Evolutionary conservation across 78 protist species (phyloP).

Genomic region (Guillardia theta): DNA sequence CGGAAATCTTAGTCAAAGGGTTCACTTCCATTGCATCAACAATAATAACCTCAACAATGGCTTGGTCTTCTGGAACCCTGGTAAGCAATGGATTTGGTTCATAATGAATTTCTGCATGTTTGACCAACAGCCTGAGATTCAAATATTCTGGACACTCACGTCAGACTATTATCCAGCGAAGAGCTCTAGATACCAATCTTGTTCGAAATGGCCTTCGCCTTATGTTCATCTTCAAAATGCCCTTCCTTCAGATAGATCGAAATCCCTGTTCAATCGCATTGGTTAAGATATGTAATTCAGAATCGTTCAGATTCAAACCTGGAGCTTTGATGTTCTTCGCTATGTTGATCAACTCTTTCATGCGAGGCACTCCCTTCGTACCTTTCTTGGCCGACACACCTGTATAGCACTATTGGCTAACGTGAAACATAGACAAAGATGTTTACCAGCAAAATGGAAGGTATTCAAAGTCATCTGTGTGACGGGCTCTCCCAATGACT

Average conservation of each 20-base stretch:
- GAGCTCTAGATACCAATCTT: too few species aligned
- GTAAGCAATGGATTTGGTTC: conserved; percentile 90
- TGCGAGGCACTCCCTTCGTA: conserved; percentile 73
- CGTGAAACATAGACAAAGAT: too few species aligned
- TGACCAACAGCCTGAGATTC: conserved; percentile 73
- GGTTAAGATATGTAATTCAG: background rate
- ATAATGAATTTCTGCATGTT: conserved; percentile 84
- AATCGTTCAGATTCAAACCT: background rate
- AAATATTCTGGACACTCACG: too few species aligned
- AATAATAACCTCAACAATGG: conserved; percentile 69
- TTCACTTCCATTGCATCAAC: too few species aligned
- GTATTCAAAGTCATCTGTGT: conserved; percentile 99
- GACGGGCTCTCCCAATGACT: conserved; percentile 98
- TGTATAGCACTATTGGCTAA: too few species aligned
- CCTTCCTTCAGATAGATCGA: background rate
- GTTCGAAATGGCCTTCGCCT: background rate
- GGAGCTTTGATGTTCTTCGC: conserved; percentile 90
- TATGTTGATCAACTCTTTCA: conserved; percentile 97
- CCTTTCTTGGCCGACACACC: conserved; percentile 95
- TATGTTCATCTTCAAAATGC: background rate
- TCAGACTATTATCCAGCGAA: too few species aligned
- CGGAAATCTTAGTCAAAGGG: too few species aligned
- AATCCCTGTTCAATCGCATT: too few species aligned
- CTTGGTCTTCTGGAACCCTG: conserved; percentile 74
- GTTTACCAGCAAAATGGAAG: conserved; percentile 99